Base-by-base conservation (phyloP, 2,329 filamentous ascomycete species). In the Diaporthe eres region DNA sequence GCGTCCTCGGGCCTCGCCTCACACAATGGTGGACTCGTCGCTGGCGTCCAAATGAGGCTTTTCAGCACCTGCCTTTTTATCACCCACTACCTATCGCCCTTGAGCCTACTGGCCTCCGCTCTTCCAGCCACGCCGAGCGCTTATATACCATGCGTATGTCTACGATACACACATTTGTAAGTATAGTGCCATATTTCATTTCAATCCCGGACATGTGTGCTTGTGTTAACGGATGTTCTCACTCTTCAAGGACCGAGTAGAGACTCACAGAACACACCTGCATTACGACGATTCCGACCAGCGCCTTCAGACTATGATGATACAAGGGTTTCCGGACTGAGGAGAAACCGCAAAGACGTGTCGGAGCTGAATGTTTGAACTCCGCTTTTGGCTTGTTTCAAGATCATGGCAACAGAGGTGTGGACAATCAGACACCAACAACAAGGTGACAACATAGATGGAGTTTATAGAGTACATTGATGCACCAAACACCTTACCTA, bases 381-480 rank as follows among this genome's bases (percentile, higher is more conserved):
- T 47, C 44, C 1, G 0, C 0, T 47, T 6, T 19, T 8, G 44
- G 44, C 3, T 47, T 8, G 44, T 19, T 6, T 47, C 44, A 47
- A 13, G n/a, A 51, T 12, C n/a, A 51, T 25, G 22, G 2, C 49
- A 25, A 13, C 22, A 34, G 28, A 34, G 8, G 4, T 31, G 17
- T 57, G 25, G 4, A 19, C 22, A 25, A 1, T 0, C 0, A 34
- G 34, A n/a, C 55, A 22, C 1, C 1, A 2, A 15, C 6, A 8
- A 25, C 22, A 60, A 15, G 25, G 9, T 31, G 7, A 3, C 28
- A 58, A 6, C 34, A 42, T 60, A 0, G 57, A 25, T 0, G 12
- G 34, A 0, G 3, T 7, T 15, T 6, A 39, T 25, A 60, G 34
- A 58, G 12, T 58, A 12, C 0, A 34, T 58, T 5, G n/a, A 10